phyloP scores from a whole-genome alignment of 495 filamentous ascomycete genomes.

The Hyaloscypha finlandica region DNA sequence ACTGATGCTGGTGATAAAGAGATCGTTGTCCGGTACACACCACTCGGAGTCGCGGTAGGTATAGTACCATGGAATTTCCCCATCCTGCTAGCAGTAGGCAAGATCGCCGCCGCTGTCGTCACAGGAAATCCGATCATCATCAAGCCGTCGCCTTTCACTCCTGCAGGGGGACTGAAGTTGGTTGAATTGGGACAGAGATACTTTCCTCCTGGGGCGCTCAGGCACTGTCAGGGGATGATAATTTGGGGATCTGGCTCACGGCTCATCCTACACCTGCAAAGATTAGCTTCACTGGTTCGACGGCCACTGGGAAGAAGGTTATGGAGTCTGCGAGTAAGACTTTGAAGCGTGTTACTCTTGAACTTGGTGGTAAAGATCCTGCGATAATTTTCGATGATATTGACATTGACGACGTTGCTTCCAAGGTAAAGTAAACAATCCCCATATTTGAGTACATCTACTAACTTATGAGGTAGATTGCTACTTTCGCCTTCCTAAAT shows the following conservation, averaged over 20 bases:
- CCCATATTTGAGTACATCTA: not conserved
- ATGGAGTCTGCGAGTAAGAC: slow-evolving; percentile 52
- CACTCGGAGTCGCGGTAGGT: slow-evolving; percentile 43
- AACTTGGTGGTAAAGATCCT: slow-evolving; percentile 59
- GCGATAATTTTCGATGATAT: slow-evolving; percentile 57
- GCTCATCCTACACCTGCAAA: slow-evolving; percentile 56
- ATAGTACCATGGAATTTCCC: slow-evolving; percentile 58
- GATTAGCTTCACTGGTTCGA: slow-evolving; percentile 62
- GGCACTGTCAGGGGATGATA: slow-evolving; percentile 55
- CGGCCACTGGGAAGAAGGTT: slow-evolving; percentile 54
- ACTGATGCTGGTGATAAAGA: not conserved
- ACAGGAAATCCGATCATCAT: slow-evolving; percentile 52
- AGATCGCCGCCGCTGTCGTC: slow-evolving; percentile 46
- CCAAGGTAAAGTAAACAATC: not conserved
- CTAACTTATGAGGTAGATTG: not conserved
- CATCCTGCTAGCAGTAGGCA: slow-evolving; percentile 41
- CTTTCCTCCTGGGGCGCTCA: slow-evolving; percentile 63
- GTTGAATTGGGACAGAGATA: slow-evolving; percentile 54
- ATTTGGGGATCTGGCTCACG: slow-evolving; percentile 53
- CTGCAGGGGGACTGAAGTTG: slow-evolving; percentile 57
- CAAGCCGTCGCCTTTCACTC: slow-evolving; percentile 55
- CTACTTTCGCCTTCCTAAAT: slow-evolving; percentile 13
- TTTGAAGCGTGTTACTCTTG: slow-evolving; percentile 57
- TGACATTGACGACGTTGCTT: slow-evolving; percentile 33
- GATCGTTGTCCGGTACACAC: slow-evolving; percentile 38